Evolutionary conservation across 768 basidiomycete species (phyloP), one percentile per base, ranked within the genome.

Genomic region (Russula emetica): DNA sequence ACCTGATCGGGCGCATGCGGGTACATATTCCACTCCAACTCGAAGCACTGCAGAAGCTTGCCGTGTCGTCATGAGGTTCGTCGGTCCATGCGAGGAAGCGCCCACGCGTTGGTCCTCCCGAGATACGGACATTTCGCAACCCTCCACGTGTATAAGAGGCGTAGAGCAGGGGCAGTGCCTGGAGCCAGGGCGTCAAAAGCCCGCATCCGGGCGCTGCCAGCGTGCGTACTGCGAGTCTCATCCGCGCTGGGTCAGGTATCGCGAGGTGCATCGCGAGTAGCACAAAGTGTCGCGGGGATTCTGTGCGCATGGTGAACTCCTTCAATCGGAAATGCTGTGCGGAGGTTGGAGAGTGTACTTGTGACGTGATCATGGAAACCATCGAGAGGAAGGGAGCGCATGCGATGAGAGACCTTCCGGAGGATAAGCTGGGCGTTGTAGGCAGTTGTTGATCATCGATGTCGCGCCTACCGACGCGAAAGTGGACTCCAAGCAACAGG

Each of bases 31-130:
- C 62, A 63, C n/a, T 53, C 51, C 45, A 59, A 30, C 62, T 63
- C 62, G 58, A 63, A 63, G 45, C 57, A n/a, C n/a, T n/a, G n/a
- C n/a, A 63, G 62, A 63, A 63, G 7, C 58, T 58, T 10, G 62
- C 62, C 42, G 38, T n/a, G 5, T 59, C 58, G 44, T 53, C 34
- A 9, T 55, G 38, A 26, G 2, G 32, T 6, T 40, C 44, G 22
- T 59, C 58, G 10, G 62, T 63, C 62, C 62, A 63, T 10, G 52
- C 56, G 1, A 38, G 42, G 62, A 63, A 63, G 14, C 62, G 58
- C n/a, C 62, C 58, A 18, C 45, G 44, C 36, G 52, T 63, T 16
- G 62, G 62, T 1, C 62, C 62, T 16, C 62, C 62, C 22, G 51
- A 58, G 4, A 63, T 63, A 8, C n/a, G 52, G 52, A 63, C n/a